Conservation (phyloP, 768 basidiomycete genomes). For the Rhodocollybia butyracea region DNA sequence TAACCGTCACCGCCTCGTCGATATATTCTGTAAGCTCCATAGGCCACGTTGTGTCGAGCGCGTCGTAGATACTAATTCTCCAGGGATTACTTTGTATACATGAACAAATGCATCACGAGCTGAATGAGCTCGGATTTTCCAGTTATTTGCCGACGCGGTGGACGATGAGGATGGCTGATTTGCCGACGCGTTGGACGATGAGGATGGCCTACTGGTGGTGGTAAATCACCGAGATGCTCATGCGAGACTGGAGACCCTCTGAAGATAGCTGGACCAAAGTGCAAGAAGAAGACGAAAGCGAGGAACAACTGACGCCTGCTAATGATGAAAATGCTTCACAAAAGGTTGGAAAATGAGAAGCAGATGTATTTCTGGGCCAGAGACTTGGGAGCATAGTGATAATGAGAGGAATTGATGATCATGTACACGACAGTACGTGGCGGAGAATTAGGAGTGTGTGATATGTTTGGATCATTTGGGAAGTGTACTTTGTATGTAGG, state of each 20-base stretch:
- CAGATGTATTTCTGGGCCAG: background rate
- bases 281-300: background rate
- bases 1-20: slow-evolving; percentile 46
- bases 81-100: slow-evolving; percentile 55
- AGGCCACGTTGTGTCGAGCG: slow-evolving; percentile 78
- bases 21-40: slow-evolving; percentile 77
- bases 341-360: background rate
- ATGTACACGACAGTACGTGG: too few relatives aligned
- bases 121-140: slow-evolving; percentile 40
- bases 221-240: background rate
- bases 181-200: slow-evolving; percentile 3
- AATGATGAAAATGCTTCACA: background rate
- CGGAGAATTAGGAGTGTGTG: too few relatives aligned
- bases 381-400: background rate
- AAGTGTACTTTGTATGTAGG: too few relatives aligned
- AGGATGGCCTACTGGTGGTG: slow-evolving; percentile 6
- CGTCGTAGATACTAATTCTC: slow-evolving; percentile 71
- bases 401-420: background rate
- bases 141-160: slow-evolving; percentile 15
- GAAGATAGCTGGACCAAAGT: slow-evolving; percentile 2
- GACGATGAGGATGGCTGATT: background rate
- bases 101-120: slow-evolving; percentile 54
- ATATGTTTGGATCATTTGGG: too few relatives aligned
- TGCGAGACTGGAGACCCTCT: background rate
- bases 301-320: slow-evolving; percentile 1